A percentile compares a stretch with the other conserved stretches of the same genome.
Conservation (phyloP, 177 flowering plant species). For the Vitis hybrid region DNA sequence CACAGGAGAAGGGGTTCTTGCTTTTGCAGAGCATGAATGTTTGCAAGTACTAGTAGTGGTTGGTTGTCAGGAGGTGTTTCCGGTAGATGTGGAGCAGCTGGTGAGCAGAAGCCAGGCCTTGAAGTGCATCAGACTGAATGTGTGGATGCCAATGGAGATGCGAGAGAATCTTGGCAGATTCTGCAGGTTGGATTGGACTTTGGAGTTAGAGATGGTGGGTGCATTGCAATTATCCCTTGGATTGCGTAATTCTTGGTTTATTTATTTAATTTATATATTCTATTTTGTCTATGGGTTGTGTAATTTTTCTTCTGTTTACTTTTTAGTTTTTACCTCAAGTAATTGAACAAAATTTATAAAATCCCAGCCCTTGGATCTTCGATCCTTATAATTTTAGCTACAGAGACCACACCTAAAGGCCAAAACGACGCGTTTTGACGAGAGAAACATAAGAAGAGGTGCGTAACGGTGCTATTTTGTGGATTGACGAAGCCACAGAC, state of each 20-base stretch:
- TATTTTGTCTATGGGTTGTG: no score
- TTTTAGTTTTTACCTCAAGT: no score
- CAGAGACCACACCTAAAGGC: no score
- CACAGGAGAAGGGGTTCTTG: conserved; percentile 14
- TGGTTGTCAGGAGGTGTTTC: conserved; percentile 1
- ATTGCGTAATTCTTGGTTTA: background rate
- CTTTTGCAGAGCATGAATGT: conserved; percentile 4
- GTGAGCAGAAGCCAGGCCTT: conserved; percentile 8
- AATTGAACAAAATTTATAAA: no score
- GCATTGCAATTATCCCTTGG: no score
- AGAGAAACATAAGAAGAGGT: no score
- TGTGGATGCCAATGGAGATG: conserved; percentile 6
- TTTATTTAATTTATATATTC: no score
- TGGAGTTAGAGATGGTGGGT: background rate
- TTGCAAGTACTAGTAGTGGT: conserved; percentile 12
- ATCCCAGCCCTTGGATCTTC: background rate
- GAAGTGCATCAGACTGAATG: conserved; percentile 7
- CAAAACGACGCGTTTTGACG: no score
- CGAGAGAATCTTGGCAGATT: conserved; percentile 6
- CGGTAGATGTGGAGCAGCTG: conserved; percentile 3
- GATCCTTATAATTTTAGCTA: no score
- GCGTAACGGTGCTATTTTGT: no score
- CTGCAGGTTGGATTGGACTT: conserved; percentile 8
- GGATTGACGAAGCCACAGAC: no score
- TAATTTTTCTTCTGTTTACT: no score